Percentiles rank a stretch among this genome's conserved stretches.
phyloP scores from a whole-genome alignment of 805 yeast species.

The Candida coquimbonensis region DNA sequence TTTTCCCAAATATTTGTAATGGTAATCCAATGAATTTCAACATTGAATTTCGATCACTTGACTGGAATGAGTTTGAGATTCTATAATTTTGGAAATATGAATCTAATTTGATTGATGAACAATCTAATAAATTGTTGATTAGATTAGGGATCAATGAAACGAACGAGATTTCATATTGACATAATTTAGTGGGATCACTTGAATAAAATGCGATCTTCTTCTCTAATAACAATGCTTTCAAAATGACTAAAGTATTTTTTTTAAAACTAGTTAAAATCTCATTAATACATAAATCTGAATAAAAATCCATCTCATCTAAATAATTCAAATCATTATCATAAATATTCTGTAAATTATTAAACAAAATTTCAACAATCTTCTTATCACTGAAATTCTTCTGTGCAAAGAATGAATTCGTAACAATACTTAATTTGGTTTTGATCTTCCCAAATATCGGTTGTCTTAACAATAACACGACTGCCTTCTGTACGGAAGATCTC shows the following conservation, averaged over 20 bases:
- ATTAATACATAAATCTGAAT: constrained; percentile 68
- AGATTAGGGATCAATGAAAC: constrained; percentile 80
- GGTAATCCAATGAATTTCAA: constrained; percentile 83
- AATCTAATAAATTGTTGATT: constrained; percentile 61
- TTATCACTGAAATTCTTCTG: constrained; percentile 74
- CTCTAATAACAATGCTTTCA: constrained; percentile 76
- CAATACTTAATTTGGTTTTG: constrained; percentile 83
- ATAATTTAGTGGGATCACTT: constrained; percentile 69
- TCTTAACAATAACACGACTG: constrained; percentile 77
- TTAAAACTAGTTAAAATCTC: constrained; percentile 55
- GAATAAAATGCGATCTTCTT: constrained; percentile 70
- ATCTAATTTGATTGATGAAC: constrained; percentile 69
- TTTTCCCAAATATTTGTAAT: constrained; percentile 73
- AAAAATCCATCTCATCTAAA: constrained; percentile 50
- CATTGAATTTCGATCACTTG: constrained; percentile 74
- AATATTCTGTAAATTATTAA: constrained; percentile 50
- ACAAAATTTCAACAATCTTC: constrained; percentile 59
- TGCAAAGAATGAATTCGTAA: constrained; percentile 77
- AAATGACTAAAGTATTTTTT: constrained; percentile 51
- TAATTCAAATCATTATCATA: constrained; percentile 24
- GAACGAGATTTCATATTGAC: constrained; percentile 76
- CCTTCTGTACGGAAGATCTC: constrained; percentile 84
- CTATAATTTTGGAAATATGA: constrained; percentile 44
- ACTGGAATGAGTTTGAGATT: constrained; percentile 60
- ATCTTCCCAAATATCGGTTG: constrained; percentile 86